Base-by-base conservation (phyloP, 1,139 yeast genomes). In the Debaryomyces robertsiae region DNA sequence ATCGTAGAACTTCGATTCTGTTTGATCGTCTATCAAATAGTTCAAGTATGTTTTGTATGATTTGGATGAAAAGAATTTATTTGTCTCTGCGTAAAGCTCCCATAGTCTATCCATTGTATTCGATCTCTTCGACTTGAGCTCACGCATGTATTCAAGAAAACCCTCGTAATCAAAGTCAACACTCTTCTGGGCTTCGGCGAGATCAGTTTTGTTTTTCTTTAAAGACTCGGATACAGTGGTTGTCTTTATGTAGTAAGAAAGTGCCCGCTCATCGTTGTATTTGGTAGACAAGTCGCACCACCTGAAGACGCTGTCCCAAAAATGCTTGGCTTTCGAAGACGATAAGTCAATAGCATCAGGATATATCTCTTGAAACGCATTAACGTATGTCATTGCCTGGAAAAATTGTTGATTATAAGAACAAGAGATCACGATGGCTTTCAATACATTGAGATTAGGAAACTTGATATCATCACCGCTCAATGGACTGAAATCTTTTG, bases 111-210 rank as follows among this genome's bases (percentile, higher is more conserved):
- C 45, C 44, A 70, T 56, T 3, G 65, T 55, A 1, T 54, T 51
- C 10, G 45, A 38, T 44, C 77, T 55, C 39, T 60, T 63, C 7
- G 43, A 35, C 35, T 54, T 52, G 27, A 71, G 51, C 7, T 57
- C 61, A 2, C 56, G 49, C 6, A 60, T 42, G 41, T 59, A 69
- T 30, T 44, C 57, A 42, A 69, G 52, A 49, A 55, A 72, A 3
- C 67, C 66, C 43, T 69, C 71, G 48, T 68, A 69, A 45, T 72
- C 74, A 42, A 72, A 72, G 35, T 68, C 60, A 9, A 59, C 67
- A 46, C 67, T 58, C 31, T 59, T 55, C 44, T 65, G 60, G 0
- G 65, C 67, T 31, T 63, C 69, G 13, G 50, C 52, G 11, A 67
- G 53, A 3, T 56, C 44, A 1, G 46, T 29, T 6, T 42, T 43